Evolutionary conservation across 2,329 filamentous ascomycete genomes (phyloP).

Genomic region (Neopestalotiopsis clavispora): DNA sequence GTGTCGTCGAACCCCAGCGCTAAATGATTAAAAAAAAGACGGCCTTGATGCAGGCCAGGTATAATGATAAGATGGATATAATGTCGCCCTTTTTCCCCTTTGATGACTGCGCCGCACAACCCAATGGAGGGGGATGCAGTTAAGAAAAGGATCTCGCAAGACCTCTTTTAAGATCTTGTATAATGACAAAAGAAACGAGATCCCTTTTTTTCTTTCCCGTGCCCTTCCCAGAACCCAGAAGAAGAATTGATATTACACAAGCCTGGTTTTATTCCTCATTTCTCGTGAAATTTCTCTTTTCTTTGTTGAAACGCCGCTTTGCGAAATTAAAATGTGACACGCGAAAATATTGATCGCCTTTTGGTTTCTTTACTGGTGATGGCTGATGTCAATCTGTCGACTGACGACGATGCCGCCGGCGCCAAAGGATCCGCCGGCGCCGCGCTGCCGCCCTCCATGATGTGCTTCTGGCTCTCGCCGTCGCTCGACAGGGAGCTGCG

Average conservation of each 20-base stretch:
- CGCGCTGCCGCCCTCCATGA: conserved; percentile 4
- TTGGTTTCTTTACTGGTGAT: neutral
- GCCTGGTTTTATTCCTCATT: neutral
- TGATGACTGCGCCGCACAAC: neutral
- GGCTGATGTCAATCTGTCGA: conserved; percentile 18
- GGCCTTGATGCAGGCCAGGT: neutral
- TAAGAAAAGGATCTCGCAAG: neutral
- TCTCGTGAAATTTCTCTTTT: neutral
- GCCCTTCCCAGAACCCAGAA: too few relatives aligned
- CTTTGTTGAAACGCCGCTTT: neutral
- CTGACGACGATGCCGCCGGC: conserved; percentile 19
- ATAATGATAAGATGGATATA: neutral
- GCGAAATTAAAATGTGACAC: neutral
- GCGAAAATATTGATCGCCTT: too few relatives aligned
- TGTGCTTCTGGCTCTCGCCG: conserved; percentile 21
- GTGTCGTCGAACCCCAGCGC: neutral
- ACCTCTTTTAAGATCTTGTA: too few relatives aligned
- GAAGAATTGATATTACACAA: neutral
- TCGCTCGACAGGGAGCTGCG: conserved; percentile 19
- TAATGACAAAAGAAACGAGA: neutral
- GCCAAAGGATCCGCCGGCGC: neutral
- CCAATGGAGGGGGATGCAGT: neutral
- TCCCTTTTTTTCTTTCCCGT: neutral
- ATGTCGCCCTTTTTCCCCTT: neutral
- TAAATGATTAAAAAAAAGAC: neutral